A percentile compares a stretch with the other conserved stretches of the same genome.
Conservation (phyloP, 1,139 yeast species). For the Sugiyamaella sp. region DNA sequence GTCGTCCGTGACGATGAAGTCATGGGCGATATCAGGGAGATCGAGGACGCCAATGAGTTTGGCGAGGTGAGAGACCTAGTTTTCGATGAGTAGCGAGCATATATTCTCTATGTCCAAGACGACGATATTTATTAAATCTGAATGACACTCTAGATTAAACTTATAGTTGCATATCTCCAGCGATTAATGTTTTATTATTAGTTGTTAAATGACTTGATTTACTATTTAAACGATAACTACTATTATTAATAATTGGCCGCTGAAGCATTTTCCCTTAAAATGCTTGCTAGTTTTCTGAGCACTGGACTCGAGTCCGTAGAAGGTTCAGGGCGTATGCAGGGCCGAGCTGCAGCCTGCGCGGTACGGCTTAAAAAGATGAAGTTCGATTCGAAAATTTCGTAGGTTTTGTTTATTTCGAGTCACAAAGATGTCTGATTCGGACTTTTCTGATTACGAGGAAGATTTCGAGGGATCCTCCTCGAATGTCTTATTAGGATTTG, state of each 20-base stretch:
- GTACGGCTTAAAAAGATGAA: neutral
- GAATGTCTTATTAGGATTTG: slow-evolving; percentile 67
- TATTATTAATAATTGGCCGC: no score
- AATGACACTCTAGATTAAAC: neutral
- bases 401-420: neutral
- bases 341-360: neutral
- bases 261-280: no score
- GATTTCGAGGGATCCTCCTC: slow-evolving; percentile 32
- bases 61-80: slow-evolving; percentile 48
- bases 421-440: slow-evolving; percentile 24
- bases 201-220: no score
- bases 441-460: slow-evolving; percentile 29
- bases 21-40: slow-evolving; percentile 82
- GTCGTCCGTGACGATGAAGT: slow-evolving; percentile 84
- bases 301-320: no score
- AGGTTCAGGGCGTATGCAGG: neutral
- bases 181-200: no score
- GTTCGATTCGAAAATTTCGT: neutral
- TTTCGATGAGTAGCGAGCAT: slow-evolving; percentile 33
- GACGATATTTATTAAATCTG: neutral
- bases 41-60: slow-evolving; percentile 78
- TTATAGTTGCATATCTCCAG: neutral
- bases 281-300: no score
- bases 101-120: no score
- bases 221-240: no score